phyloP scores from a whole-genome alignment of 345 rosid species.

The Acer campestre region DNA sequence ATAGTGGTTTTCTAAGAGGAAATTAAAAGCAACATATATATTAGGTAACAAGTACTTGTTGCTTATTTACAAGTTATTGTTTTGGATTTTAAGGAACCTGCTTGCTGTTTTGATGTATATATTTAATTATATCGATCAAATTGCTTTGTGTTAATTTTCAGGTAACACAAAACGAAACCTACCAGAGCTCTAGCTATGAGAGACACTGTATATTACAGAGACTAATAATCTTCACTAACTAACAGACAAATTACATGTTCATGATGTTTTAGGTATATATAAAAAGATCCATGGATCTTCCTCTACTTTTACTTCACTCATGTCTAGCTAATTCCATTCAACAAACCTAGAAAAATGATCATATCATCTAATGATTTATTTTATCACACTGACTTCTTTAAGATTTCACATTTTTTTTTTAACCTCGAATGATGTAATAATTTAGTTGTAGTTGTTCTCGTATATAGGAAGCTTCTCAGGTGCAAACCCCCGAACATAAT shows the following conservation, averaged over 20 bases:
- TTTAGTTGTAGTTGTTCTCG: too few relatives aligned
- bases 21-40: conserved; percentile 41
- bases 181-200: background rate
- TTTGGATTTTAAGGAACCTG: conserved; percentile 42
- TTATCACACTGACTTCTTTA: background rate
- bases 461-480: too few relatives aligned
- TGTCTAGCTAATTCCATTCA: background rate
- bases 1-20: conserved; percentile 20
- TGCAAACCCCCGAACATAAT: too few relatives aligned
- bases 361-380: background rate
- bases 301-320: background rate
- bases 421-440: too few relatives aligned
- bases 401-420: background rate
- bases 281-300: background rate
- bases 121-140: background rate
- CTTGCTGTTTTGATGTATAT: background rate
- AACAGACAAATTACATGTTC: background rate
- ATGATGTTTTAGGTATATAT: background rate
- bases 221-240: background rate
- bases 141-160: conserved; percentile 27
- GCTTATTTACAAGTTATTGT: conserved; percentile 37
- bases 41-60: conserved; percentile 60
- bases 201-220: background rate
- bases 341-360: background rate
- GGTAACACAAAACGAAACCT: conserved; percentile 28